Evolutionary conservation across 305 asterid species (phyloP), one percentile per base, ranked within the genome.

Genomic region (Rubia occidens): DNA sequence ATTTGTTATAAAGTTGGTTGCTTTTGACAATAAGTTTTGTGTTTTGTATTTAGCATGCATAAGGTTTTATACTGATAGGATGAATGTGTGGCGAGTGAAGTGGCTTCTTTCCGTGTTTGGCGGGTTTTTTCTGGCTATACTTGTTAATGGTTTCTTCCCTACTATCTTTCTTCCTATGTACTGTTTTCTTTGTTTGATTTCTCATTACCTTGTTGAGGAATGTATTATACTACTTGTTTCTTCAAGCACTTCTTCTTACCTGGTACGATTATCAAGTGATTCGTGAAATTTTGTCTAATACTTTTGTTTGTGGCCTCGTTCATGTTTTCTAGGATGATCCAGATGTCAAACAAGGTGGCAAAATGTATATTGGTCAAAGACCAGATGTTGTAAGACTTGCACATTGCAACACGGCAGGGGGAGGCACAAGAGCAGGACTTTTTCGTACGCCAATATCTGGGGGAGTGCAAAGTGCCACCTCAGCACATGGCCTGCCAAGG

Each of bases 381-480:
- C 53, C 80, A 63, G 82, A 85, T 75, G 63, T 73, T 69, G 59
- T 71, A 67, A 63, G 82, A 71, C 83, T 85, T 60, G 85, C 93
- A 10, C 72, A 76, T 79, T 85, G 85, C 72, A 81, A 79, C 83
- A 66, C 80, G 6, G 68, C 78, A 13, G 89, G 83, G 24, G 95
- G 95, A 66, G 86, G 93, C 42, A 81, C 99, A 59, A 82, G 99
- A 74, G 87, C 97, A 64, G 99, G 97, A 65, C 99, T 94, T 81
- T 94, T 89, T 70, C 85, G 99, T 72, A 89, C 97, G 8, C 99
- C 99, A 62, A 94, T 94, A 79, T 89, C 99, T 47, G 97, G 99
- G 60, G 99, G 99, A 51, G 97, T 94, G 55, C 99, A 94, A 79
- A 91, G 95, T 85, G 97, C 97, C 73, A 94, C 99, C 76, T 85